Evolutionary conservation across 306 rosid genomes (phyloP), one percentile per base, ranked within the genome.

Genomic region (Astragalus membranaceus): DNA sequence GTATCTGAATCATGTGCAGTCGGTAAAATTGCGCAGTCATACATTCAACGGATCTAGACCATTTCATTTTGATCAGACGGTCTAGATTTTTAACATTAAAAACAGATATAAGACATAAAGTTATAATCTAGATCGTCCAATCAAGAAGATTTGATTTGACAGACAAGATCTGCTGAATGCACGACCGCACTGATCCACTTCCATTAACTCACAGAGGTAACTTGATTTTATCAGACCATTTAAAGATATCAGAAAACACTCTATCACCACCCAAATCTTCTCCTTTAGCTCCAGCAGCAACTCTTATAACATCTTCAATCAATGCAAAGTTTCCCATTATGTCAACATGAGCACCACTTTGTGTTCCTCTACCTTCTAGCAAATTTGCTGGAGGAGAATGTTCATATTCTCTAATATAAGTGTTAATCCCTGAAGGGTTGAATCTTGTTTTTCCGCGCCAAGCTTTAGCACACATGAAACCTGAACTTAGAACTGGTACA

Each of bases 311-410:
- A 73, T 88, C 97, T 75, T 91, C 96, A 65, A 88, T 88, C 80
- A 91, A 72, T 5, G 90, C 96, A 56, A 88, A 91, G 70, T 88
- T 91, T 55, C 96, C 97, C 97, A 91, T 91, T 60, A 88, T 91
- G 64, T 91, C 96, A 73, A 91, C 97, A 66, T 91, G 97, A 70
- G 97, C 85, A 32, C 91, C 97, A 52, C 97, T 91, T 47, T 83
- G 96, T 4, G 97, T 88, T 1, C 97, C 97, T 4, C 97, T 73
- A 7, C 97, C 97, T 63, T 91, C 96, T 0, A 91, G 83, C 55
- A 88, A 54, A 80, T 80, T 85, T 61, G 96, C 79, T 1, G 91
- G 96, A 57, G 96, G 96, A 76, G 91, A 88, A 72, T 91, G 97
- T 7, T 83, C 86, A 13, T 88, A 88, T 80, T 91, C 96, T 74